Evolutionary conservation across 1,139 yeast genomes (phyloP).

Genomic region (Suhomyces chickasaworum): DNA sequence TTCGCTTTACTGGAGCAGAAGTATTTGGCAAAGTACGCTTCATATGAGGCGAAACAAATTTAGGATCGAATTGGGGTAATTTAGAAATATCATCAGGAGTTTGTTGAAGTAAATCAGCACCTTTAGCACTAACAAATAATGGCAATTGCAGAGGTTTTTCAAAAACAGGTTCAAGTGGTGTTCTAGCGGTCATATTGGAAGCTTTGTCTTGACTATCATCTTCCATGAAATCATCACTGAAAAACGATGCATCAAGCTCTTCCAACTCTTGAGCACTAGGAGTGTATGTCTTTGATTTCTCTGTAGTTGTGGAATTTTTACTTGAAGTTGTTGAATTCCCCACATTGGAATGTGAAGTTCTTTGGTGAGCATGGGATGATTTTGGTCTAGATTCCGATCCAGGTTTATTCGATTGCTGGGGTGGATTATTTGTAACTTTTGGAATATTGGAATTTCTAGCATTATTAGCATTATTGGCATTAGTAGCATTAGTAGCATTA

Average conservation of each 20-base stretch:
- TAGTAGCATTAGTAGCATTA: not conserved
- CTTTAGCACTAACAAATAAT: constrained; percentile 59
- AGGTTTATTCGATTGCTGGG: not conserved
- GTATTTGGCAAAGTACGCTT: constrained; percentile 57
- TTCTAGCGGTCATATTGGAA: not conserved
- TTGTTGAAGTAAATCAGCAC: constrained; percentile 53
- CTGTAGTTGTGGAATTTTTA: constrained; percentile 1
- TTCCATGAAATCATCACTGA: constrained; percentile 57
- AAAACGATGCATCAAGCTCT: constrained; percentile 65
- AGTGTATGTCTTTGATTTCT: constrained; percentile 14
- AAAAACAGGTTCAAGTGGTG: not conserved
- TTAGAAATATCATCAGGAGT: constrained; percentile 40
- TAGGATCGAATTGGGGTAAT: constrained; percentile 49
- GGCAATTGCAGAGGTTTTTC: constrained; percentile 8
- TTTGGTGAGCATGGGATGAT: not conserved
- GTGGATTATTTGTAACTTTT: not conserved
- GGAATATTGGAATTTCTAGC: not conserved
- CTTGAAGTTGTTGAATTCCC: not conserved
- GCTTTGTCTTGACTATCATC: constrained; percentile 9
- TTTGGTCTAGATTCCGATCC: not conserved
- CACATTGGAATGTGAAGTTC: not conserved
- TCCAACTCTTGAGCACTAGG: constrained; percentile 31
- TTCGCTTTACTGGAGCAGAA: constrained; percentile 57
- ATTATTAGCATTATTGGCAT: not conserved
- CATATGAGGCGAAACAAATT: constrained; percentile 52